These are phyloP conservation scores for Scheffersomyces cryptocercus DNA, from an alignment of 1,139 yeast species.

Conservation along the genomic window DNA sequence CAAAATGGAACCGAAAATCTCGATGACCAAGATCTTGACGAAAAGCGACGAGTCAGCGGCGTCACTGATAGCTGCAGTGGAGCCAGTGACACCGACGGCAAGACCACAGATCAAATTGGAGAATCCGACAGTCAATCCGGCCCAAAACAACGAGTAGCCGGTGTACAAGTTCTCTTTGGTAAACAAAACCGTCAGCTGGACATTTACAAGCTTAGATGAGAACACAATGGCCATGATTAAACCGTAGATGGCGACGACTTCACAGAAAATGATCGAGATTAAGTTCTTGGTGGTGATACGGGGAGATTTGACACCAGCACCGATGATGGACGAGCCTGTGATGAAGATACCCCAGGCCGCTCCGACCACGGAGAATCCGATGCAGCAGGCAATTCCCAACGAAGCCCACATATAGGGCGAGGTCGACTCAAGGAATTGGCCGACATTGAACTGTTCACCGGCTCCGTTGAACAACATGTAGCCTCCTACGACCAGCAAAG, in stretches of 20 bases:
- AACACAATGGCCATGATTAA: constrained; percentile 97
- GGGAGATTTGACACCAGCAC: constrained; percentile 98
- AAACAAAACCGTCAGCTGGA: constrained; percentile 59
- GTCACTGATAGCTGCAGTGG: constrained; percentile 96
- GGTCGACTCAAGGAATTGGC: constrained; percentile 78
- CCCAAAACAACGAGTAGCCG: constrained; percentile 96
- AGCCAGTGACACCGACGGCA: constrained; percentile 96
- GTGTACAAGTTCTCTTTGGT: constrained; percentile 90
- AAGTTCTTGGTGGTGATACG: constrained; percentile 96
- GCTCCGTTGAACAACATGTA: constrained; percentile 88
- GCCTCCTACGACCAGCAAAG: constrained; percentile 45
- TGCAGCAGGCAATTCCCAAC: constrained; percentile 88
- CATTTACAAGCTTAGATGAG: constrained; percentile 81
- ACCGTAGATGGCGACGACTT: constrained; percentile 98
- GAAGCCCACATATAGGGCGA: constrained; percentile 98
- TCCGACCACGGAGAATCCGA: constrained; percentile 93
- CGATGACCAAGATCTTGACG: constrained; percentile 94
- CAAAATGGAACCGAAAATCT: constrained; percentile 93
- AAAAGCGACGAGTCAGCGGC: constrained; percentile 96
- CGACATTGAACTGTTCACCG: constrained; percentile 89
- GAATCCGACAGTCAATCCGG: constrained; percentile 93
- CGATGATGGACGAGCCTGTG: constrained; percentile 91
- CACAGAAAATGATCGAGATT: constrained; percentile 96
- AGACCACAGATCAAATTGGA: constrained; percentile 95
- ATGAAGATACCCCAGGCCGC: constrained; percentile 99